Percentiles rank a stretch among this genome's conserved stretches.
Conservation (phyloP, 2,329 filamentous ascomycete species). For the Chrysoporthe deuterocubensis region DNA sequence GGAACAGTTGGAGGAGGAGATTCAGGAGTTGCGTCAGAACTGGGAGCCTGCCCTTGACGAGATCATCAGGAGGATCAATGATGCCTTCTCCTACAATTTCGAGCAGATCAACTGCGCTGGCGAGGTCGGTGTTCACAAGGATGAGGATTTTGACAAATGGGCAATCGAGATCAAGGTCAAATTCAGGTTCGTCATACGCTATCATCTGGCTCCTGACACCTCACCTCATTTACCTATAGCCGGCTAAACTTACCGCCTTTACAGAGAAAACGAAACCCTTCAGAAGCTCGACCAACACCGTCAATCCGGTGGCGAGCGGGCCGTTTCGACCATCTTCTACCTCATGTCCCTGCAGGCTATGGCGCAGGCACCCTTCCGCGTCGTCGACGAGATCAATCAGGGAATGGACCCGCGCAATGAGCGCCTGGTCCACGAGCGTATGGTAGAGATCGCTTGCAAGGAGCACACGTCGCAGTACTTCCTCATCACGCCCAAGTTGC, state of each 20-base stretch:
- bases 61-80: constrained; percentile 80
- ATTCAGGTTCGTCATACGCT: constrained; percentile 68
- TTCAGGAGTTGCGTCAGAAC: constrained; percentile 66
- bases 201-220: not conserved
- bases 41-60: constrained; percentile 87
- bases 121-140: constrained; percentile 86
- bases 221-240: constrained; percentile 29
- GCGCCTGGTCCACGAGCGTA: constrained; percentile 94
- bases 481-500: constrained; percentile 94
- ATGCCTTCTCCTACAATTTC: constrained; percentile 92
- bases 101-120: constrained; percentile 92
- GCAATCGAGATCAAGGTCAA: constrained; percentile 92
- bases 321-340: constrained; percentile 97
- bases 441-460: constrained; percentile 95
- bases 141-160: constrained; percentile 93
- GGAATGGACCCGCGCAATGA: constrained; percentile 99
- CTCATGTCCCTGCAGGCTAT: constrained; percentile 97
- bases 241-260: constrained; percentile 27
- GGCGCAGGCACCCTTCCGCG: constrained; percentile 92
- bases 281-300: constrained; percentile 88
- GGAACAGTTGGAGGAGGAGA: constrained; percentile 58
- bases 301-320: constrained; percentile 93
- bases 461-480: constrained; percentile 87
- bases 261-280: constrained; percentile 77
- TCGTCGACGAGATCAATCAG: constrained; percentile 99